Base-by-base conservation (phyloP, 306 rosid species). In the Rubus parviflorus region DNA sequence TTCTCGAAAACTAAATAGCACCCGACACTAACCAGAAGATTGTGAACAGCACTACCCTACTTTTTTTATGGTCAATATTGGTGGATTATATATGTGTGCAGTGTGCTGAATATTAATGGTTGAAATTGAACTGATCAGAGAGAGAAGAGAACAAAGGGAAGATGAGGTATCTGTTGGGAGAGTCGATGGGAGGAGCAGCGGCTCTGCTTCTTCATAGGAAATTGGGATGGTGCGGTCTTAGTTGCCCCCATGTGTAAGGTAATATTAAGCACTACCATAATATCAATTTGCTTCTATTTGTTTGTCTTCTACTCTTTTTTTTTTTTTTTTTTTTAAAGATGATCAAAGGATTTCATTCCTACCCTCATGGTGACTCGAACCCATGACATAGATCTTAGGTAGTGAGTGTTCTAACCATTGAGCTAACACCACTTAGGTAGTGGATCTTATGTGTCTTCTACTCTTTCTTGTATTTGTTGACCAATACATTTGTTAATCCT, bases 221-320 rank as follows among this genome's bases (percentile, higher is more conserved):
- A 63, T n/a, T 96, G 97, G 97, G 99, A 96, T 82, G 99, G 97
- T 30, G 98, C 97, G 0, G 79, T 96, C 61, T 84, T 96, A 89
- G 91, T 82, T 43, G 99, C 99, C 0, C 99, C 99, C 30, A 96
- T 96, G 99, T 96, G 99, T 79, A 96, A 96, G 98, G 99, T 93
- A 49, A 0, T 30, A 0, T 61, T 45, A 20, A 73, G 9, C 25
- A 38, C 70, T 64, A 30, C 35, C 35, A 30, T 30, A 30, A 30
- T 30, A 30, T 30, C 35, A 30, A 30, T 30, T 30, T 64, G 43
- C 14, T 19, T 57, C 8, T 69, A 35, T 52, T 37, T 56, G 20
- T 14, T 42, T 47, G 2, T 11, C 15, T 53, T 15, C 19, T 74
- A 11, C 11, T 57, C 5, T n/a, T 48, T 8, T n/a, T 71, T 7